Evolutionary conservation across 345 rosid genomes (phyloP).

Genomic region (Erodium maritimum): DNA sequence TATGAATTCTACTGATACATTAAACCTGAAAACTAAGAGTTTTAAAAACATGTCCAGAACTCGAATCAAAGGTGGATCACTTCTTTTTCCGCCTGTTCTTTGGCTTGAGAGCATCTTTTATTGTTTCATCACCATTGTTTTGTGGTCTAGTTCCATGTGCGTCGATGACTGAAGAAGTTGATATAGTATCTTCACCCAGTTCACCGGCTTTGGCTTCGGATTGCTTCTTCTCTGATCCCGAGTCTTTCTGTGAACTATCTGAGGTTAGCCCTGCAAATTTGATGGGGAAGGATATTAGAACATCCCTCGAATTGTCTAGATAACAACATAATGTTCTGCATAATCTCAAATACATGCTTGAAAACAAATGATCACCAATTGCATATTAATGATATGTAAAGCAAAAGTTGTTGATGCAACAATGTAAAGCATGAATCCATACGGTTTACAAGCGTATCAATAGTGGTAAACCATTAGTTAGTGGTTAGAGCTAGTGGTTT

Average conservation of each 20-base stretch:
- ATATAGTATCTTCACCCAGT: constrained; percentile 15
- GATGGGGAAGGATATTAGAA: background rate
- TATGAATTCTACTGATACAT: too few relatives aligned
- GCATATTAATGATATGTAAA: background rate
- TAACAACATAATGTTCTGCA: background rate
- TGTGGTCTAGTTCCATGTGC: constrained; percentile 15
- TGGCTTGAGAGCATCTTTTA: constrained; percentile 76
- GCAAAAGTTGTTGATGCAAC: background rate
- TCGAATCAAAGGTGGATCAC: constrained; percentile 10
- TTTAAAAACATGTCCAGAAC: too few relatives aligned
- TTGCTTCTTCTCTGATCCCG: constrained; percentile 6
- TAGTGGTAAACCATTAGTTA: too few relatives aligned
- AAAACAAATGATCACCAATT: too few relatives aligned
- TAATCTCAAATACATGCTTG: too few relatives aligned
- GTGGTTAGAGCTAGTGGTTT: too few relatives aligned
- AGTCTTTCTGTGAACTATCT: constrained; percentile 13
- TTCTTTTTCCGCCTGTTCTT: constrained; percentile 51
- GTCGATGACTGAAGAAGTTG: constrained; percentile 11
- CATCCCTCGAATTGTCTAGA: background rate
- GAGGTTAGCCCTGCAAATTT: constrained; percentile 21
- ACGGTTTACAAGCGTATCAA: too few relatives aligned
- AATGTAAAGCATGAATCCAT: background rate
- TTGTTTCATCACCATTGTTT: constrained; percentile 33
- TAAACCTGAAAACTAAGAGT: too few relatives aligned
- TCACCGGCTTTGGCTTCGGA: constrained; percentile 15